phyloP scores from a whole-genome alignment of 164 flowering plant species.

The Chimonanthus salicifolius region DNA sequence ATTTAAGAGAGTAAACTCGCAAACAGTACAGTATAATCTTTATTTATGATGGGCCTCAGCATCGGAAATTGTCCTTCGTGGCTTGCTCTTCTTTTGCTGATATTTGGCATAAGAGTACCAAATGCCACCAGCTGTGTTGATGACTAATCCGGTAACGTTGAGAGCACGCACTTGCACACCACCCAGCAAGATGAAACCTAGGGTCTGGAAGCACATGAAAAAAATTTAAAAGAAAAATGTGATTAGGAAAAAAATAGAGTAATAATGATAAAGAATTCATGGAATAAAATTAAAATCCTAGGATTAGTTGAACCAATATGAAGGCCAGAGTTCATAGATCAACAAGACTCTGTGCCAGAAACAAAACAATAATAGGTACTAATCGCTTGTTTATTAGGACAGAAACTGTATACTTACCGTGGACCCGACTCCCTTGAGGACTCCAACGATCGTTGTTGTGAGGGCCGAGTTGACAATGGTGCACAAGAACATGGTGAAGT shows the following conservation, averaged over 20 bases:
- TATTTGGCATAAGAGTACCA: slow-evolving; percentile 96
- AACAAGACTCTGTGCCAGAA: too few relatives aligned
- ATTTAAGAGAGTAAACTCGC: background rate
- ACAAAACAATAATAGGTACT: background rate
- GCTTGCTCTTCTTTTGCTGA: slow-evolving; percentile 67
- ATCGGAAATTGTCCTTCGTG: slow-evolving; percentile 43
- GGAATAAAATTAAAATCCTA: background rate
- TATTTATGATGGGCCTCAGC: slow-evolving; percentile 52
- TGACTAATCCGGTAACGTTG: slow-evolving; percentile 80
- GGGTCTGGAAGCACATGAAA: slow-evolving; percentile 42
- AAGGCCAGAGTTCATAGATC: too few relatives aligned
- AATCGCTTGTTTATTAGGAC: background rate
- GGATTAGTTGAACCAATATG: too few relatives aligned
- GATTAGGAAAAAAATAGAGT: background rate
- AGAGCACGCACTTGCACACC: slow-evolving; percentile 88
- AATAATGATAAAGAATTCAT: background rate
- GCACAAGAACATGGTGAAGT: slow-evolving; percentile 96
- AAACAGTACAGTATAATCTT: background rate
- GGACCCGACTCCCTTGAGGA: slow-evolving; percentile 98
- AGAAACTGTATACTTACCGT: slow-evolving; percentile 46
- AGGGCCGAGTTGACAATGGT: slow-evolving; percentile 97
- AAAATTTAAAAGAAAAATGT: background rate
- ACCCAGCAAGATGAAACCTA: slow-evolving; percentile 87
- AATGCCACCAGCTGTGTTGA: slow-evolving; percentile 93
- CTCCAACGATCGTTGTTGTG: slow-evolving; percentile 97